Conservation (phyloP, 108 stramenopile species). For the Heterococcus sp. region DNA sequence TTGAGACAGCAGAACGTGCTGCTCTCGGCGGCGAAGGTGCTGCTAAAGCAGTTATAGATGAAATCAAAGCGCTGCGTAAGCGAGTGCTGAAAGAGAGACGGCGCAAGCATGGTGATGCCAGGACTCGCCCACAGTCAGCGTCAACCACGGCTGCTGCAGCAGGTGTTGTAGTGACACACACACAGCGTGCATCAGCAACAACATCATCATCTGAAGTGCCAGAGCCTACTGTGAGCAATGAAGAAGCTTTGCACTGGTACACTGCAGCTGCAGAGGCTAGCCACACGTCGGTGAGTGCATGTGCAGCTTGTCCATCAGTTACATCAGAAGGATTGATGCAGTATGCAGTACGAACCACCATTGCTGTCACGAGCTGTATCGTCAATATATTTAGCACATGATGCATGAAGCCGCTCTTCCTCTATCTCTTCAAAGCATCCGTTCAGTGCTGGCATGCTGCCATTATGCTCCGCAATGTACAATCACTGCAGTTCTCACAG, state of each 20-base stretch:
- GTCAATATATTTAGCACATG: no score
- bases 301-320: no score
- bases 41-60: conserved; percentile 9
- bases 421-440: no score
- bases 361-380: no score
- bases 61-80: conserved; percentile 15
- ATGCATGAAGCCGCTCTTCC: no score
- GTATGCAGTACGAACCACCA: no score
- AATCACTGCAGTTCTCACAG: no score
- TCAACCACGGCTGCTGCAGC: no score
- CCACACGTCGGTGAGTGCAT: not conserved
- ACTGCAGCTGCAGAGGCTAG: not conserved
- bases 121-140: no score
- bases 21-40: conserved; percentile 29
- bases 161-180: not conserved
- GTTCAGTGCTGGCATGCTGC: no score
- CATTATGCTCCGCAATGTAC: no score
- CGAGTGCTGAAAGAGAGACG: conserved; percentile 2
- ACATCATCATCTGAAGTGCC: not conserved
- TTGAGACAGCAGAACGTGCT: conserved; percentile 6
- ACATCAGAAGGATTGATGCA: no score
- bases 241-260: conserved; percentile 28
- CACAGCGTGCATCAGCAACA: not conserved
- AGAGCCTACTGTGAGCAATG: not conserved
- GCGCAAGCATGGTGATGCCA: not conserved